These are phyloP conservation scores for Cicer yamashitae DNA, from an alignment of 306 rosid genomes.

Conservation along the genomic window DNA sequence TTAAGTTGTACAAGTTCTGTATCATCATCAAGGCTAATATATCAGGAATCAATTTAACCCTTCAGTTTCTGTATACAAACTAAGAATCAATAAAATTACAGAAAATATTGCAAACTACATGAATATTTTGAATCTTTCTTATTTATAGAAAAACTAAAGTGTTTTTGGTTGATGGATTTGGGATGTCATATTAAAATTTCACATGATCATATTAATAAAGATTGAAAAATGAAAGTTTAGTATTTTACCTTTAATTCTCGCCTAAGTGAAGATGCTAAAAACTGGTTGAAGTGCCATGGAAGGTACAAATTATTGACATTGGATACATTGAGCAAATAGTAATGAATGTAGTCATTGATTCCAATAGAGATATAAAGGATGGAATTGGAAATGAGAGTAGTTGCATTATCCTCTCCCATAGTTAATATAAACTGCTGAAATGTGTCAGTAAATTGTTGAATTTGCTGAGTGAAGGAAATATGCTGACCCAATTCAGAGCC, in stretches of 20 bases:
- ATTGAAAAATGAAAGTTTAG: background rate
- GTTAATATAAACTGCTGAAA: conserved; percentile 66
- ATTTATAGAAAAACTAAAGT: background rate
- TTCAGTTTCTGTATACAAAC: conserved; percentile 10
- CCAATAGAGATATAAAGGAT: conserved; percentile 81
- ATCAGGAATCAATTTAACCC: conserved; percentile 32
- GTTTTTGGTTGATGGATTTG: background rate
- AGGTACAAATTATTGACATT: conserved; percentile 70
- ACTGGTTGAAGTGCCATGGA: conserved; percentile 80
- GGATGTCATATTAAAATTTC: background rate
- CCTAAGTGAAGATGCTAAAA: conserved; percentile 66
- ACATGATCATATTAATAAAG: background rate
- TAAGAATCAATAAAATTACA: background rate
- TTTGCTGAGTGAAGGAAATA: conserved; percentile 75
- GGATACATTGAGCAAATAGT: conserved; percentile 73
- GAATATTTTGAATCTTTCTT: background rate
- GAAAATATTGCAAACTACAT: no score
- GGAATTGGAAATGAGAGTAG: conserved; percentile 59
- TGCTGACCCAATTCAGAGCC: conserved; percentile 97
- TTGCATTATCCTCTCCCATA: conserved; percentile 73
- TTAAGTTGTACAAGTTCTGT: conserved; percentile 77
- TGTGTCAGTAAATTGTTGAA: conserved; percentile 86
- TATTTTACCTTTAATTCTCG: conserved; percentile 66
- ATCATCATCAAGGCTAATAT: conserved; percentile 41
- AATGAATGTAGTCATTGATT: conserved; percentile 91